These are phyloP conservation scores for Plantago major DNA, from an alignment of 257 asterid genomes.

Conservation along the genomic window DNA sequence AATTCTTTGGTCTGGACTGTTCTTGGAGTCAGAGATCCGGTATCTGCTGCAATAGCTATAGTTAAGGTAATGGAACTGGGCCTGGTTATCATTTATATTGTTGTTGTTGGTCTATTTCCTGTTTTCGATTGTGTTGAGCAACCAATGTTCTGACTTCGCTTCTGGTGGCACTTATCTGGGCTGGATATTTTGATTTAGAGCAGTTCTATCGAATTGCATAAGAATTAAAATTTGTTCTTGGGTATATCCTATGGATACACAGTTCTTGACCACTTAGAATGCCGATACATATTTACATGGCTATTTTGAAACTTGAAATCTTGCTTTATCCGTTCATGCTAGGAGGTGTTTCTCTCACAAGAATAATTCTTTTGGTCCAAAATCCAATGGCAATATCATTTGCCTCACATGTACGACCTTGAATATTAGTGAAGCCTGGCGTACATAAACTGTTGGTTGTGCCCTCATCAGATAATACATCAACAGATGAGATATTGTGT, in stretches of 20 bases:
- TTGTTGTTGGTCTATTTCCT: constrained; percentile 1
- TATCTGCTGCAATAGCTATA: constrained; percentile 91
- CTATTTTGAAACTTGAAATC: constrained; percentile 10
- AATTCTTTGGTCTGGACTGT: constrained; percentile 97
- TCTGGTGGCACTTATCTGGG: no score
- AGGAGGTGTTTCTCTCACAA: constrained; percentile 12
- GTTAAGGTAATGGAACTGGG: constrained; percentile 57
- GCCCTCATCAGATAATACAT: no score
- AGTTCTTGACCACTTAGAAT: neutral
- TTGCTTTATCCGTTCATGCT: constrained; percentile 13
- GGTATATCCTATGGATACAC: neutral
- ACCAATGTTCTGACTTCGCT: neutral
- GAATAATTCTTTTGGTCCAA: neutral
- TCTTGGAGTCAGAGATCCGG: constrained; percentile 95
- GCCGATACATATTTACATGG: neutral
- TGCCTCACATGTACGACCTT: neutral
- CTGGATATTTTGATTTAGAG: no score
- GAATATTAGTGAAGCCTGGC: no score
- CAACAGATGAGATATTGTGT: no score
- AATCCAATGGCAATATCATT: neutral
- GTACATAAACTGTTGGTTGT: no score
- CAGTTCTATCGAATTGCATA: no score
- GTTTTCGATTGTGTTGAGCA: constrained; percentile 10
- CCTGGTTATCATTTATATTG: constrained; percentile 3
- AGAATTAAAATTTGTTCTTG: neutral